Percentiles rank a stretch among this genome's conserved stretches.
Conservation (phyloP, 257 asterid species). For the Solanum verrucosum region DNA sequence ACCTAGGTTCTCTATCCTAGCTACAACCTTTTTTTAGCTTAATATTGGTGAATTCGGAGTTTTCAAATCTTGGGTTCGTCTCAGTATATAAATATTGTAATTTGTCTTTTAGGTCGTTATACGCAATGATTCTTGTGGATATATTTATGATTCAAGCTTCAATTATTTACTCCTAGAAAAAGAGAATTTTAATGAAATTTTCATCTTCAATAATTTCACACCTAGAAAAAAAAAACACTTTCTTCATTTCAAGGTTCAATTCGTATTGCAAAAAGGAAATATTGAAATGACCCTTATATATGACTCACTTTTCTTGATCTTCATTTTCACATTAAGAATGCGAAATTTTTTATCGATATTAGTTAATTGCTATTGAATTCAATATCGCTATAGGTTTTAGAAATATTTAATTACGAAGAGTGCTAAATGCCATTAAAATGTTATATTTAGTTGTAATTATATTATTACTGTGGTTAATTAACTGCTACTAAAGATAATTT, state of each 20-base stretch:
- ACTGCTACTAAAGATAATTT: too few relatives aligned
- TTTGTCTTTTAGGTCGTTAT: background rate
- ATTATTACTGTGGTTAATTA: too few relatives aligned
- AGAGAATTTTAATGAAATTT: background rate
- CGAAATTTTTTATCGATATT: too few relatives aligned
- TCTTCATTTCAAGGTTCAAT: background rate
- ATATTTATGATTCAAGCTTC: too few relatives aligned
- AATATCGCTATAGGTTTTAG: too few relatives aligned
- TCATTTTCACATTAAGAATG: too few relatives aligned
- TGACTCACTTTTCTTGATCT: background rate
- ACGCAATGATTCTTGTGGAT: background rate
- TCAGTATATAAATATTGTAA: too few relatives aligned
- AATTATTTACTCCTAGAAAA: background rate
- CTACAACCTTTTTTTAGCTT: background rate
- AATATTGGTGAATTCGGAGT: background rate
- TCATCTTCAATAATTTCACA: background rate
- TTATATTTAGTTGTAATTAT: too few relatives aligned
- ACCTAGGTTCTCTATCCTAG: background rate
- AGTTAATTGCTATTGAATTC: background rate
- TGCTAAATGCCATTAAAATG: too few relatives aligned
- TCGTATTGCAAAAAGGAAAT: background rate
- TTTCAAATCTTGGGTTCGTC: fast-evolving
- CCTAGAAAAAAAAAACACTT: too few relatives aligned
- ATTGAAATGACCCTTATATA: background rate
- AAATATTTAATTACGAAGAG: too few relatives aligned